Evolutionary conservation across 1,139 yeast genomes (phyloP), one percentile per base, ranked within the genome.

Genomic region (Yamadazyma sp.): DNA sequence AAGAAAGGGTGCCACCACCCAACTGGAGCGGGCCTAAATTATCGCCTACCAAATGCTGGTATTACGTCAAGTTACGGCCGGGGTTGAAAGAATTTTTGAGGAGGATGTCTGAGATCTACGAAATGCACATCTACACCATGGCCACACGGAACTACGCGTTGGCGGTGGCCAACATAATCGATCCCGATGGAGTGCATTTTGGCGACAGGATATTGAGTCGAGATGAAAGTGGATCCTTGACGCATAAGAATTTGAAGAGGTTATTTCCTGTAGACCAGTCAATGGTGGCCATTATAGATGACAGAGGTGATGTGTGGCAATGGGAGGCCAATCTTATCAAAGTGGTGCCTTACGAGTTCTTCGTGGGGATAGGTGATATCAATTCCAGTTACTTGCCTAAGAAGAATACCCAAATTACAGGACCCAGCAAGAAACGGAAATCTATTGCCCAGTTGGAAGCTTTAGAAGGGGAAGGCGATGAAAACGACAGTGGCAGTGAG

Each of bases 251-350:
- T 33, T 69, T 94, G 46, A 83, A 86, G 54, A 71, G 98, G 45
- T 68, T 94, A 38, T 94, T 94, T 56, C 99, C 98, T 0, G 95
- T 92, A 3, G 96, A 92, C 48, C 95, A 95, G 28, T 83, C 95
- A 12, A 87, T 92, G 96, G 98, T 92, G 33, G 95, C 88, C 2
- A 84, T 92, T 34, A 92, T 92, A 45, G 99, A 92, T 61, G 99
- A 92, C 59, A 77, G 99, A 59, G 98, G 98, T 4, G 99, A 92
- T 60, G 98, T 92, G 9, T 92, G 99, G 99, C 88, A 87, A 56
- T 92, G 98, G 98, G 87, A 89, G 49, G 83, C 86, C 18, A 91
- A 92, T 58, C 69, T 92, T 49, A 80, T 92, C 44, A 88, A 91
- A 59, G 98, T 92, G 8, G 86, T 89, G 2, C 98, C 98, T 0